These are phyloP conservation scores for Pseudogymnoascus sp. DNA, from an alignment of 2,329 filamentous ascomycete species.

Conservation along the genomic window DNA sequence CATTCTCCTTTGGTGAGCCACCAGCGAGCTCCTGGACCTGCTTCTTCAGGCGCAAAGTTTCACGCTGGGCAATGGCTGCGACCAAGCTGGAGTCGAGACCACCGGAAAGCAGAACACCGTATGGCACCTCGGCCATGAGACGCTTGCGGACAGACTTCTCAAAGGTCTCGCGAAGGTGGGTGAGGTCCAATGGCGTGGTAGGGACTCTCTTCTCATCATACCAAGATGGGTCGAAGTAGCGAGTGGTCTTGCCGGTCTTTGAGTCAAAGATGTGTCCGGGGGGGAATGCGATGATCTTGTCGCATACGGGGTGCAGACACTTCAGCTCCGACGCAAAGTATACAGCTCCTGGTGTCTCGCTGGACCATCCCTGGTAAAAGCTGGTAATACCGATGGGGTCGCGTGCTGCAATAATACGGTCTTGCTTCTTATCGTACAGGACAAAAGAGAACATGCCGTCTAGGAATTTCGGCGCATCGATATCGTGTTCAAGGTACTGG, in stretches of 20 bases:
- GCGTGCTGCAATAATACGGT: conserved; percentile 86
- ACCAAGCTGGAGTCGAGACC: conserved; percentile 94
- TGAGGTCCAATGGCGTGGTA: conserved; percentile 72
- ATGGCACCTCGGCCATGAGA: conserved; percentile 97
- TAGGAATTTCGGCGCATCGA: conserved; percentile 85
- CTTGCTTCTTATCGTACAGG: conserved; percentile 88
- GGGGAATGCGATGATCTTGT: conserved; percentile 89
- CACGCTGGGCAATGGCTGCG: conserved; percentile 88
- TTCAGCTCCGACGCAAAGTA: conserved; percentile 98
- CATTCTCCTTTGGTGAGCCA: conserved; percentile 38
- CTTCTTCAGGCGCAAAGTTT: conserved; percentile 67
- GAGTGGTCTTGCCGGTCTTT: conserved; percentile 71
- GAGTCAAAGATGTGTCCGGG: conserved; percentile 96
- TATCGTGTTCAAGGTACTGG: conserved; percentile 83
- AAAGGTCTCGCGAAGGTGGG: conserved; percentile 68
- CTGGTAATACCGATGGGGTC: conserved; percentile 97
- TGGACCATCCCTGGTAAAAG: conserved; percentile 91
- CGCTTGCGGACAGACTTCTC: conserved; percentile 92
- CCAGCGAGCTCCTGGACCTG: conserved; percentile 47
- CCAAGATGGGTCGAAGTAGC: conserved; percentile 91
- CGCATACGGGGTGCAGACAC: conserved; percentile 84
- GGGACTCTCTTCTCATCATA: conserved; percentile 78
- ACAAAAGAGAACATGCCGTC: conserved; percentile 99
- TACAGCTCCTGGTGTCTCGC: conserved; percentile 69
- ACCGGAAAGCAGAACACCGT: conserved; percentile 90